A percentile compares a stretch with the other conserved stretches of the same genome.
phyloP scores from a whole-genome alignment of 2,329 filamentous ascomycete genomes.

The Dichotomopilus funicola region DNA sequence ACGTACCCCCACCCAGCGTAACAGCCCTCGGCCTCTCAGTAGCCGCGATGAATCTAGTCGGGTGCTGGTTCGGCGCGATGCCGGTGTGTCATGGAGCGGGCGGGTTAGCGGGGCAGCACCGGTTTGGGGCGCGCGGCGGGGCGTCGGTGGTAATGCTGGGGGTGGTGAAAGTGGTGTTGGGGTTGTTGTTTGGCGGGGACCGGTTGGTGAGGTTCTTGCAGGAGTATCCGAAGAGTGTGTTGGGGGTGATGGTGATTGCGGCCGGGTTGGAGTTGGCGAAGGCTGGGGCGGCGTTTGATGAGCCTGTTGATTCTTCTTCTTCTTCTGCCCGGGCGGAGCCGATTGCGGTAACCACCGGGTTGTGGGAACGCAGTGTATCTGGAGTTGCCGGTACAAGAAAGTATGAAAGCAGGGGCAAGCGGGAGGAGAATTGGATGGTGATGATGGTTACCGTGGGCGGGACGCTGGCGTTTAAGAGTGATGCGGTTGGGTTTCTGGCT shows the following conservation, averaged over 20 bases:
- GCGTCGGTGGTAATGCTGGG: slow-evolving; percentile 78
- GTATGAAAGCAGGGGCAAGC: slow-evolving; percentile 39
- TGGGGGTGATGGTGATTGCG: slow-evolving; percentile 85
- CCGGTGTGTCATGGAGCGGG: slow-evolving; percentile 91
- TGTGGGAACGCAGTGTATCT: slow-evolving; percentile 41
- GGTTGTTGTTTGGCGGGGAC: slow-evolving; percentile 44
- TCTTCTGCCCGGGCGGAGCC: no score
- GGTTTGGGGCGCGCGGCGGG: slow-evolving; percentile 85
- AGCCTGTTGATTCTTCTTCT: not conserved
- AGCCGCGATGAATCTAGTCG: slow-evolving; percentile 72
- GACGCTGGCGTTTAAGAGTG: slow-evolving; percentile 81
- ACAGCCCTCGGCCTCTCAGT: slow-evolving; percentile 78
- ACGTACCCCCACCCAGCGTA: not conserved
- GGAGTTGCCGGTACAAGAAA: no score
- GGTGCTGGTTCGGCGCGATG: slow-evolving; percentile 92
- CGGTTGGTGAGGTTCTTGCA: slow-evolving; percentile 59
- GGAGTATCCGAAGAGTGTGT: slow-evolving; percentile 66
- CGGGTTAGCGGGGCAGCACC: slow-evolving; percentile 81
- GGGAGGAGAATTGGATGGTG: slow-evolving; percentile 72
- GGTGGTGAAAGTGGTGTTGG: slow-evolving; percentile 65
- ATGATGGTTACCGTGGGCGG: slow-evolving; percentile 84
- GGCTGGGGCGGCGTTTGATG: slow-evolving; percentile 70
- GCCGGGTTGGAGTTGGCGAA: slow-evolving; percentile 74
- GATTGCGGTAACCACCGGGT: no score
- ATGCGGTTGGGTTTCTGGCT: slow-evolving; percentile 77